These are phyloP conservation scores for Zelopaecilomyces penicillatus DNA, from an alignment of 2,329 filamentous ascomycete genomes.

Conservation along the genomic window DNA sequence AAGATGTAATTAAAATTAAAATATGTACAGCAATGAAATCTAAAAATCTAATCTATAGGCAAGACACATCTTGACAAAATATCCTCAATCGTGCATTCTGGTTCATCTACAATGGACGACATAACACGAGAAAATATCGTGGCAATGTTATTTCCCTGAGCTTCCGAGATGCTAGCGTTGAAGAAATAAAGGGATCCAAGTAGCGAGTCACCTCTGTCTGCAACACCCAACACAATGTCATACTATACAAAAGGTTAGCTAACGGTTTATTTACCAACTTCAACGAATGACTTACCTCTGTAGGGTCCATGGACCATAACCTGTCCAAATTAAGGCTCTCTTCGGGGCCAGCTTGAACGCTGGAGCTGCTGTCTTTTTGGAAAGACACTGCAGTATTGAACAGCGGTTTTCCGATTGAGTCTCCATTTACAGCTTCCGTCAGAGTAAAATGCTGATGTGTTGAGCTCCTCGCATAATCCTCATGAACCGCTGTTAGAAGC, in stretches of 20 bases:
- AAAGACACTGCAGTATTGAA: background rate
- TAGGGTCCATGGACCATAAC: background rate
- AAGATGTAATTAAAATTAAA: too few relatives aligned
- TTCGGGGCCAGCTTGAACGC: background rate
- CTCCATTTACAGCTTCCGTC: background rate
- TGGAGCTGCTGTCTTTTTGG: background rate
- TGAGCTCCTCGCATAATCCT: background rate
- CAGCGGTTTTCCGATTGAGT: background rate
- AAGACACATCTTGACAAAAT: background rate
- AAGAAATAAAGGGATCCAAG: background rate
- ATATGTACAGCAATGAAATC: too few relatives aligned
- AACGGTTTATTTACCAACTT: background rate
- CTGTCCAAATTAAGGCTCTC: background rate
- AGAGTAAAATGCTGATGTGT: background rate
- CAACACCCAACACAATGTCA: background rate
- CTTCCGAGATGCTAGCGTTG: background rate
- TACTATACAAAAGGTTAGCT: background rate
- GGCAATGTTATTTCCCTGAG: background rate
- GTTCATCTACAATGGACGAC: background rate
- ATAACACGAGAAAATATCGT: background rate
- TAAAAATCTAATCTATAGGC: too few relatives aligned
- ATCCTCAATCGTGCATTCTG: background rate
- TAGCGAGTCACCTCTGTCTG: background rate
- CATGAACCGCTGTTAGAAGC: background rate
- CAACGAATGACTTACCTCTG: background rate